Conservation (phyloP, 1,284 basidiomycete genomes). For the Ceratobasidium sp. region DNA sequence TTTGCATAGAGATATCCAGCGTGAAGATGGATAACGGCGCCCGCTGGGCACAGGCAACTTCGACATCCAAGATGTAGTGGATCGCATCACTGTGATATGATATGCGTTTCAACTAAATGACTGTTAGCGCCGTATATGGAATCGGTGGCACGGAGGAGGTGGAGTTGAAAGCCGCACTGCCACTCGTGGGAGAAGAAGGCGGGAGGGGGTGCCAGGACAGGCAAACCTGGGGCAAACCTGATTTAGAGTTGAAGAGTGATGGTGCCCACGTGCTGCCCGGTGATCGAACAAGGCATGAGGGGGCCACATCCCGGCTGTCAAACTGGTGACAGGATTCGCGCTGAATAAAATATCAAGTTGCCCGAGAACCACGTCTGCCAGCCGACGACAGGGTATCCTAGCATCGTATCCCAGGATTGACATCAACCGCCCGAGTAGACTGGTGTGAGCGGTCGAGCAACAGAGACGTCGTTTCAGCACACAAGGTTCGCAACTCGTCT, state of each 20-base stretch:
- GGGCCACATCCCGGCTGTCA: not conserved
- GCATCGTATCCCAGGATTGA: not conserved
- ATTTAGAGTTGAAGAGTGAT: not conserved
- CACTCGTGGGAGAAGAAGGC: not conserved
- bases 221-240: too few species aligned
- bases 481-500: too few species aligned
- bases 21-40: too few species aligned
- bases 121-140: too few species aligned
- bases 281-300: too few species aligned
- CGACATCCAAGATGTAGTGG: too few species aligned
- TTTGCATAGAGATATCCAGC: too few species aligned
- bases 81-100: too few species aligned
- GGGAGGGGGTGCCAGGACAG: not conserved
- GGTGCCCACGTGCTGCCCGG: not conserved
- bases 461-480: too few species aligned
- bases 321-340: not conserved
- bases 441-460: not conserved
- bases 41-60: too few species aligned
- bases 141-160: not conserved
- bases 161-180: not conserved
- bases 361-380: constrained; percentile 13
- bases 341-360: not conserved
- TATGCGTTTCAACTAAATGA: too few species aligned
- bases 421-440: not conserved
- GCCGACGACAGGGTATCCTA: constrained; percentile 11